Conservation (phyloP, 768 basidiomycete species). For the Dacryopinax primogenitus region DNA sequence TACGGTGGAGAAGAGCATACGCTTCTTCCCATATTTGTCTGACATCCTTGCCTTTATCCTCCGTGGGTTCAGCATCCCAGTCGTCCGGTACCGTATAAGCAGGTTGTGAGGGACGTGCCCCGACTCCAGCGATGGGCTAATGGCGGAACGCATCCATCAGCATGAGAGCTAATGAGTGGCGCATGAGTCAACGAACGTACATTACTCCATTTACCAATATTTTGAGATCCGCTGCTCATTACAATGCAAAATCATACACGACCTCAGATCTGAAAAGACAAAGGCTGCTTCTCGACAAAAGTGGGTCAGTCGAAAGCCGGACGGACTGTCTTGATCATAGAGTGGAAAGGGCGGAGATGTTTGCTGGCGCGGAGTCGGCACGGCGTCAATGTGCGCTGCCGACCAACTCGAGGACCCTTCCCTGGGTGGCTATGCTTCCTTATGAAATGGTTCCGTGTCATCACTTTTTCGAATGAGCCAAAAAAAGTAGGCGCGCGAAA, state of each 20-base stretch:
- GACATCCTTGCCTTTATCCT: not conserved
- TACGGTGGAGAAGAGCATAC: too few relatives aligned
- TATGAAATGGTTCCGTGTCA: not conserved
- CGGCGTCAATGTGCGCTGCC: not conserved
- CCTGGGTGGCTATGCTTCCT: not conserved
- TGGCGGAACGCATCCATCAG: not conserved
- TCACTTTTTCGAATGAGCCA: not conserved
- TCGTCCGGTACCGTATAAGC: not conserved
- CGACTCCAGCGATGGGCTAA: constrained; percentile 2
- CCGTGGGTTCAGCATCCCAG: not conserved
- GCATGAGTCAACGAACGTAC: not conserved
- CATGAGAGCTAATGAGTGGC: not conserved
- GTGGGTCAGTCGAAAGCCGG: not conserved
- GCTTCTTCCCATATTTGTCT: not conserved
- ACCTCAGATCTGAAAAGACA: not conserved
- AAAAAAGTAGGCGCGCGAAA: constrained; percentile 1
- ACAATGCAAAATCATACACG: not conserved
- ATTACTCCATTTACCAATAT: constrained; percentile 7
- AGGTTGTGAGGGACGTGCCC: not conserved
- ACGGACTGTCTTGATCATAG: not conserved
- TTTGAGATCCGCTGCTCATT: not conserved
- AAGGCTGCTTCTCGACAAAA: not conserved
- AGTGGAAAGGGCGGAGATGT: not conserved
- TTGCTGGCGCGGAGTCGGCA: not conserved
- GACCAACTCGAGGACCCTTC: not conserved